Percentiles rank a stretch among this genome's conserved stretches.
Evolutionary conservation across 1,284 basidiomycete genomes (phyloP).

Genomic region (Cutaneotrichosporon sp.): DNA sequence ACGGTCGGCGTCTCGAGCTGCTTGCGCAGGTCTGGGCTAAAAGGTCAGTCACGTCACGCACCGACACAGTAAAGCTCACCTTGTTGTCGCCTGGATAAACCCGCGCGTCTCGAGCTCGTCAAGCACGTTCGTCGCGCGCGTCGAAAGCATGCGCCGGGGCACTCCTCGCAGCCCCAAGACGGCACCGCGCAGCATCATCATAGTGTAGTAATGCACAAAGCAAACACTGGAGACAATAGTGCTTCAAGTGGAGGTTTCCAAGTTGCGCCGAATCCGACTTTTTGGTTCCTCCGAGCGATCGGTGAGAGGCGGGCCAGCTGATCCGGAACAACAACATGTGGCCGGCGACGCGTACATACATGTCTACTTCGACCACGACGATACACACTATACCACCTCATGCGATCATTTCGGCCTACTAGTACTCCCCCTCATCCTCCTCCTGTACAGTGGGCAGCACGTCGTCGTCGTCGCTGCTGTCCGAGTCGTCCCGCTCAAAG

Average conservation of each 20-base stretch:
- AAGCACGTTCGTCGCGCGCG: slow-evolving; percentile 27
- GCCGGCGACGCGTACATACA: too few species aligned
- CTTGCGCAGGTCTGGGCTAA: slow-evolving; percentile 33
- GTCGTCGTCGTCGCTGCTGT: too few species aligned
- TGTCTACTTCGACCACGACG: too few species aligned
- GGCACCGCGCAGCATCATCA: not conserved
- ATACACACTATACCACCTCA: too few species aligned
- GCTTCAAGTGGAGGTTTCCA: slow-evolving; percentile 3
- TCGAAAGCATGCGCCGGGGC: not conserved
- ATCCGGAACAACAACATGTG: too few species aligned
- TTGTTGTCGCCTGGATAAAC: slow-evolving; percentile 49
- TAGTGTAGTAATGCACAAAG: not conserved
- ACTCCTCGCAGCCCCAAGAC: not conserved
- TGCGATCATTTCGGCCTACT: too few species aligned
- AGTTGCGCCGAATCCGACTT: not conserved
- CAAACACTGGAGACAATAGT: too few species aligned
- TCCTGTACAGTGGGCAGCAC: too few species aligned
- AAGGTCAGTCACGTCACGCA: not conserved
- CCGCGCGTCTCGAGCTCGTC: slow-evolving; percentile 48
- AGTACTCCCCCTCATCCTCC: too few species aligned
- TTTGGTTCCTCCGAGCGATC: not conserved
- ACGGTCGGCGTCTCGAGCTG: slow-evolving; percentile 48
- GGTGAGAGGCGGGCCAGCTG: too few species aligned
- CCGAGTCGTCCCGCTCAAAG: too few species aligned
- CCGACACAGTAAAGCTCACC: slow-evolving; percentile 27